A percentile compares a stretch with the other conserved stretches of the same genome.
Evolutionary conservation across 2,329 filamentous ascomycete species (phyloP).

Genomic region (Aureobasidium pullulans): DNA sequence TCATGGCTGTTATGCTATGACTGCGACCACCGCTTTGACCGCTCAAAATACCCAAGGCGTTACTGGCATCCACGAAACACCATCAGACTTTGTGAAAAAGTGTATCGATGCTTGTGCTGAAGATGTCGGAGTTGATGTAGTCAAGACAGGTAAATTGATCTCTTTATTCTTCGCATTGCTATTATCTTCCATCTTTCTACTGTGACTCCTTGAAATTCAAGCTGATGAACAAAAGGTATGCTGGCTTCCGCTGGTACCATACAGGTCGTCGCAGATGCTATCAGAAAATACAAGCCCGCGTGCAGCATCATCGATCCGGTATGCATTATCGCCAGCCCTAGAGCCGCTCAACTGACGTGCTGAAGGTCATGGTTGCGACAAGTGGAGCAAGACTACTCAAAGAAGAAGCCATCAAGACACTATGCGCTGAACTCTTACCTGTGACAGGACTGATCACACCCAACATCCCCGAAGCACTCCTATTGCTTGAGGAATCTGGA

Average conservation of each 20-base stretch:
- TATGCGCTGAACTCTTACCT: constrained; percentile 56
- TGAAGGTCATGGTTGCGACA: constrained; percentile 83
- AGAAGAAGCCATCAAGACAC: constrained; percentile 52
- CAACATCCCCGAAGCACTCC: constrained; percentile 66
- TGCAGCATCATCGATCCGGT: constrained; percentile 69
- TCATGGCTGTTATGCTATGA: constrained; percentile 93
- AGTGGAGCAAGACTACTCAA: constrained; percentile 66
- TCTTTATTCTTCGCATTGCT: background rate
- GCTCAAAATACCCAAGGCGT: constrained; percentile 90
- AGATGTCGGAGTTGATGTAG: constrained; percentile 80
- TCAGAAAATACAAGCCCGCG: constrained; percentile 51
- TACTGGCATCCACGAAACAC: constrained; percentile 69
- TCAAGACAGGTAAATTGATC: constrained; percentile 71
- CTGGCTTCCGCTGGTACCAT: constrained; percentile 67
- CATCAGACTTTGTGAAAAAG: constrained; percentile 69
- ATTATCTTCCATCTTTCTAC: too few species aligned
- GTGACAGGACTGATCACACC: constrained; percentile 64
- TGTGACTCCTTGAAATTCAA: background rate
- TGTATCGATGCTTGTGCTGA: constrained; percentile 79
- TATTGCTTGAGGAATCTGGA: constrained; percentile 53
- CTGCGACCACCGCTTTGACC: constrained; percentile 89
- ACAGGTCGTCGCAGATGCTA: constrained; percentile 56
- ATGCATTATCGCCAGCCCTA: constrained; percentile 23
- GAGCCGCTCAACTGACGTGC: constrained; percentile 2
- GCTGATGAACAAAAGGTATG: constrained; percentile 58